Conservation (phyloP, 306 rosid genomes). For the Vigna radiata region DNA sequence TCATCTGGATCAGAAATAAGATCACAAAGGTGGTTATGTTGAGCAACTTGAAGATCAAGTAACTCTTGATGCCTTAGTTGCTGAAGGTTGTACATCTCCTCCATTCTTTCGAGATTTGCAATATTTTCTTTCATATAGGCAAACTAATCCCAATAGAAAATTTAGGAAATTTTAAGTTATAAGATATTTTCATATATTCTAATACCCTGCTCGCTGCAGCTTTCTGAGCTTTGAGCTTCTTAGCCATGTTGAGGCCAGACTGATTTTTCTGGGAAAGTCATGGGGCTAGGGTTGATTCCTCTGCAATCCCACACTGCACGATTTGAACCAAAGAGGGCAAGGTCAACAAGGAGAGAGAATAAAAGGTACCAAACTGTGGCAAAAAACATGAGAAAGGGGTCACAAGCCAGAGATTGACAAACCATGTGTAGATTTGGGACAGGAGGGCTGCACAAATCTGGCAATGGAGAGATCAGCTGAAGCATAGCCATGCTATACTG, state of each 20-base stretch:
- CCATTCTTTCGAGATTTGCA: too few relatives aligned
- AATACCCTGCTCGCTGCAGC: not conserved
- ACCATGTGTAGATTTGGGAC: not conserved
- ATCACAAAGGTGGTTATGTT: too few relatives aligned
- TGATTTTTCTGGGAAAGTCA: not conserved
- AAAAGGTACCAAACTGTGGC: not conserved
- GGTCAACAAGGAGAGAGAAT: too few relatives aligned
- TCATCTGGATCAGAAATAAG: too few relatives aligned
- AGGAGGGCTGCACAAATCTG: not conserved
- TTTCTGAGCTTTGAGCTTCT: not conserved
- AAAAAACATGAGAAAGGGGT: not conserved
- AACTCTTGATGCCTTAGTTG: too few relatives aligned
- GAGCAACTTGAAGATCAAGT: too few relatives aligned
- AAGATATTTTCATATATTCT: not conserved
- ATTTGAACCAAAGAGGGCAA: not conserved
- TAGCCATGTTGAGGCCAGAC: not conserved
- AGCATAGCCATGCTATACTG: not conserved
- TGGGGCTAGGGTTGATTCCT: not conserved
- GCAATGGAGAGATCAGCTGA: not conserved
- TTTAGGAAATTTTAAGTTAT: not conserved
- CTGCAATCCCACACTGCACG: not conserved
- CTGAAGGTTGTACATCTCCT: too few relatives aligned
- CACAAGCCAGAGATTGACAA: not conserved
- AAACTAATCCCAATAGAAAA: not conserved
- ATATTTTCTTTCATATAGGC: not conserved